A percentile compares a stretch with the other conserved stretches of the same genome.
Evolutionary conservation across 495 filamentous ascomycete species (phyloP).

Genomic region (Aspergillus indologenus): DNA sequence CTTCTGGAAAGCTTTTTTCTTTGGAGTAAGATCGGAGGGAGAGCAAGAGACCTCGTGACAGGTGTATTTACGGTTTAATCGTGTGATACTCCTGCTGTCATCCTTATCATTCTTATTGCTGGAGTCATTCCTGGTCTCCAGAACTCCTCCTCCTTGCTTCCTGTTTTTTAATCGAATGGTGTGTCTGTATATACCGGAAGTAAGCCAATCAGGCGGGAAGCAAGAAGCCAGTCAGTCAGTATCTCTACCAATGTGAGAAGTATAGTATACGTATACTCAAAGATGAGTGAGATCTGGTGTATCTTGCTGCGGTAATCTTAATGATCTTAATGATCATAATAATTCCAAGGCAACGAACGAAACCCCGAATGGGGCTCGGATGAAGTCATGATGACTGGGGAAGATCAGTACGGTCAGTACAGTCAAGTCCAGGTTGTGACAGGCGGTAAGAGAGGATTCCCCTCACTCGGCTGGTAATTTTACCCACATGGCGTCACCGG

Average conservation of each 20-base stretch:
- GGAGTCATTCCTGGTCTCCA: neutral
- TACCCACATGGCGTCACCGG: no score
- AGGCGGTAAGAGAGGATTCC: neutral
- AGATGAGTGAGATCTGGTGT: neutral
- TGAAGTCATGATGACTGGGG: constrained; percentile 10
- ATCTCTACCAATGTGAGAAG: neutral
- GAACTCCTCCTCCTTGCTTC: neutral
- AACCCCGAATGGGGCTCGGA: neutral
- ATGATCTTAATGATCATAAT: neutral
- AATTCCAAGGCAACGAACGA: constrained; percentile 1
- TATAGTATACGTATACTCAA: no score
- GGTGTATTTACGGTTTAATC: neutral
- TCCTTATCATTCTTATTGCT: neutral
- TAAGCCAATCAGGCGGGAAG: no score
- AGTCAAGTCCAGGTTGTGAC: no score
- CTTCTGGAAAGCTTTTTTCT: neutral
- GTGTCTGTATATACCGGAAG: no score
- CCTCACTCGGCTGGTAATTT: no score
- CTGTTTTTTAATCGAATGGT: neutral
- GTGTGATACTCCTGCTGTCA: neutral
- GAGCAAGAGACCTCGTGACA: neutral
- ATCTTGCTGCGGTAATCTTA: neutral
- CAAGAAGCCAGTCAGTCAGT: neutral
- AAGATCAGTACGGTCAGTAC: no score
- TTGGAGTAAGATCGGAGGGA: neutral